These are phyloP conservation scores for Thelonectria olida DNA, from an alignment of 2,329 filamentous ascomycete species.

Conservation along the genomic window DNA sequence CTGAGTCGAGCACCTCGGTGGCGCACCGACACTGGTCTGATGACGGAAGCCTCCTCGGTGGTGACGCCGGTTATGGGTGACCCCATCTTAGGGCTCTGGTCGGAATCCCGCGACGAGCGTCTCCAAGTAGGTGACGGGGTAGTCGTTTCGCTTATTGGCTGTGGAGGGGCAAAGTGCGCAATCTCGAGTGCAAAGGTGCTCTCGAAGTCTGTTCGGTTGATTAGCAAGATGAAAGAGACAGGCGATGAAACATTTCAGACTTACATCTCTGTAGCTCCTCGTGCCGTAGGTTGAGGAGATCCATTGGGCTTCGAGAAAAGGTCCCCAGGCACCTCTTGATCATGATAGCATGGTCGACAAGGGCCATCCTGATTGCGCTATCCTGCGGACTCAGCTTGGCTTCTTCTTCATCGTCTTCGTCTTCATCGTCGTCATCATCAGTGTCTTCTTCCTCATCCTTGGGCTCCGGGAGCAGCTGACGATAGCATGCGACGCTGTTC, in stretches of 20 bases:
- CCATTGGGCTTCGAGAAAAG: conserved; percentile 72
- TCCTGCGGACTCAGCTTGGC: conserved; percentile 69
- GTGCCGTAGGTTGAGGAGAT: conserved; percentile 62
- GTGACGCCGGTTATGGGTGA: conserved; percentile 47
- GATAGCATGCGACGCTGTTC: conserved; percentile 82
- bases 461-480: conserved; percentile 71
- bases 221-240: conserved; percentile 26
- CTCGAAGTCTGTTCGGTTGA: conserved; percentile 63
- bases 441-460: conserved; percentile 49
- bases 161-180: conserved; percentile 65
- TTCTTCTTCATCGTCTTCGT: conserved; percentile 52
- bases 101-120: conserved; percentile 58
- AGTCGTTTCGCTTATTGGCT: conserved; percentile 52
- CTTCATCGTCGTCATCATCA: conserved; percentile 51
- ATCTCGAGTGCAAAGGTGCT: conserved; percentile 72
- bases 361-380: conserved; percentile 82
- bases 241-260: conserved; percentile 43
- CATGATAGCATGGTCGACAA: conserved; percentile 89
- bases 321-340: conserved; percentile 82
- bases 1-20: conserved; percentile 64
- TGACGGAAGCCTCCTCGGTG: conserved; percentile 60
- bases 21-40: conserved; percentile 61
- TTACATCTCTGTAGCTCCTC: conserved; percentile 73
- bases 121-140: conserved; percentile 57
- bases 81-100: conserved; percentile 47